Conservation (phyloP, 1,139 yeast genomes). For the Candida buenavistaensis region DNA sequence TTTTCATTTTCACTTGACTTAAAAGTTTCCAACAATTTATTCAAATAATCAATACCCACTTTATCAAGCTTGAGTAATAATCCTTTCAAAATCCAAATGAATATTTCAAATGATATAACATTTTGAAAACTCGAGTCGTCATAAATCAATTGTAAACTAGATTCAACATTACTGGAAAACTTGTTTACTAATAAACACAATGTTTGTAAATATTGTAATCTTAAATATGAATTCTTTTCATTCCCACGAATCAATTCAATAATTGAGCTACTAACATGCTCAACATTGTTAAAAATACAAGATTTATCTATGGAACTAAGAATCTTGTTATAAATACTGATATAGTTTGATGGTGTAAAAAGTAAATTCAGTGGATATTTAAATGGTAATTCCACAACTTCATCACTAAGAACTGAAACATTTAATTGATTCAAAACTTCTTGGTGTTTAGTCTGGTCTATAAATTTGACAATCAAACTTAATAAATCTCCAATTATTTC, state of each 20-base stretch:
- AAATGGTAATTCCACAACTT: constrained; percentile 4
- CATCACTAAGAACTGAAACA: constrained; percentile 19
- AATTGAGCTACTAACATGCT: constrained; percentile 17
- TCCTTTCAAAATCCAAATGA: constrained; percentile 74
- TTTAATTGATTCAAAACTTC: constrained; percentile 34
- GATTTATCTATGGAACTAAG: constrained; percentile 52
- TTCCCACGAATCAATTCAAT: constrained; percentile 18
- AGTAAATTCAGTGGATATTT: constrained; percentile 23
- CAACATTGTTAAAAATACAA: constrained; percentile 10
- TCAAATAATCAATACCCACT: constrained; percentile 41
- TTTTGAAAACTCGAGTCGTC: constrained; percentile 7
- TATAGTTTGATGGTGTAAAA: constrained; percentile 35
- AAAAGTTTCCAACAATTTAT: constrained; percentile 38
- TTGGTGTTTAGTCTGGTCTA: constrained; percentile 39
- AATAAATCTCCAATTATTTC: constrained; percentile 40
- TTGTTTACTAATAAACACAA: constrained; percentile 60
- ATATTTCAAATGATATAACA: constrained; percentile 43
- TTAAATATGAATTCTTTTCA: constrained; percentile 26
- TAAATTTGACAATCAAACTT: constrained; percentile 37
- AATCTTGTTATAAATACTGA: constrained; percentile 50
- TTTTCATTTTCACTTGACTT: constrained; percentile 34
- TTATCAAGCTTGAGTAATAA: constrained; percentile 59
- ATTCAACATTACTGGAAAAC: constrained; percentile 16
- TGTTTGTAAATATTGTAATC: constrained; percentile 60
- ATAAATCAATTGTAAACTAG: neutral